These are phyloP conservation scores for Biancaea sappan DNA, from an alignment of 306 rosid genomes.

Conservation along the genomic window DNA sequence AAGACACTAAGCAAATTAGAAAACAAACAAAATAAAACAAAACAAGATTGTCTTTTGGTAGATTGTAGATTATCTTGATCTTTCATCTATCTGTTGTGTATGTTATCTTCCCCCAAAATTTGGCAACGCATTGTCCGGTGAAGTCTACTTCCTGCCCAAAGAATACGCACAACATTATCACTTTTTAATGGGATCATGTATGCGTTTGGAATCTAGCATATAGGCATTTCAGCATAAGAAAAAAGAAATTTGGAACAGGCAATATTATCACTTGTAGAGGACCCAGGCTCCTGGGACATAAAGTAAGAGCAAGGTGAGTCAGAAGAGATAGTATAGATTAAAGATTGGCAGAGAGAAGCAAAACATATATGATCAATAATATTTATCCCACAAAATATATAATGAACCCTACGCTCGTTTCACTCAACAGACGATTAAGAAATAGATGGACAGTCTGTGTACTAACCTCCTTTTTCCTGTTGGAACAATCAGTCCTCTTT, in stretches of 20 bases:
- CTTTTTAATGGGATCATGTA: neutral
- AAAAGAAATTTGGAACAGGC: no score
- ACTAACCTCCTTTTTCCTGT: constrained; percentile 59
- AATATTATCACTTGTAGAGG: no score
- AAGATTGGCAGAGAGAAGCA: neutral
- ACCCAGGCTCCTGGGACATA: no score
- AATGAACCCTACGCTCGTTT: neutral
- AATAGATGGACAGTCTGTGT: neutral
- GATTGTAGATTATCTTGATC: neutral
- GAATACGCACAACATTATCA: constrained; percentile 10
- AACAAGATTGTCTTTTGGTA: constrained; percentile 21
- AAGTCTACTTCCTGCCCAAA: constrained; percentile 39
- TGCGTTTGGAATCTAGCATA: no score
- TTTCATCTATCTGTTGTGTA: constrained; percentile 23
- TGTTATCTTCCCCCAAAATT: neutral
- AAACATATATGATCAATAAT: neutral
- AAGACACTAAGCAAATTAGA: neutral
- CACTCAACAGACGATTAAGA: neutral
- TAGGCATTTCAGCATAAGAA: no score
- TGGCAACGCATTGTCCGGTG: constrained; percentile 3
- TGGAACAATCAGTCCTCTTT: constrained; percentile 87
- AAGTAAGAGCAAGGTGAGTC: neutral
- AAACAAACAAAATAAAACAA: constrained; percentile 25
- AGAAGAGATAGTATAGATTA: neutral
- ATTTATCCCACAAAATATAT: neutral